phyloP scores from a whole-genome alignment of 768 basidiomycete genomes.

The Serendipita sp. region DNA sequence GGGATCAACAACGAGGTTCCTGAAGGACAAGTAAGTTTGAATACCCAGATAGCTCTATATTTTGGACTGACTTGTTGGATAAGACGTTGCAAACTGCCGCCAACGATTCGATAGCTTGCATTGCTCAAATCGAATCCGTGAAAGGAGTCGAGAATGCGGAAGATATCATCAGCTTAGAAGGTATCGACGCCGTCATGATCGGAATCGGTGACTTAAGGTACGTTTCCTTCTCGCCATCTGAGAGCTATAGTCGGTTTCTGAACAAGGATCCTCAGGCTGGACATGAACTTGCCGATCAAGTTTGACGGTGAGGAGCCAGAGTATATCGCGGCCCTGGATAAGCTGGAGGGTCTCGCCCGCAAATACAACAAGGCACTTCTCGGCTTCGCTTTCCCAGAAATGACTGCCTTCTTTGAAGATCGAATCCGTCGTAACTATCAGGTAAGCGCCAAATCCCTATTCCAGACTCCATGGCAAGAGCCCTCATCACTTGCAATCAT shows the following conservation, averaged over 20 bases:
- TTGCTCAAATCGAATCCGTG: slow-evolving; percentile 3
- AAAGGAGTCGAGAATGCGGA: slow-evolving; percentile 3
- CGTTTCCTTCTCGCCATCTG: not conserved
- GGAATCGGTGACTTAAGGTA: slow-evolving; percentile 3
- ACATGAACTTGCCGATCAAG: not conserved
- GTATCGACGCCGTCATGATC: not conserved
- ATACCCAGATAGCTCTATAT: no score
- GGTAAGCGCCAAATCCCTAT: not conserved
- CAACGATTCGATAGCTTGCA: not conserved
- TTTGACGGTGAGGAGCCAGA: not conserved
- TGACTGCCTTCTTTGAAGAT: slow-evolving; percentile 1
- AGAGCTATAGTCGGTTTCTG: not conserved
- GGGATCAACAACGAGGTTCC: not conserved
- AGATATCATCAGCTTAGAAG: not conserved
- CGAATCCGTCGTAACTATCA: not conserved
- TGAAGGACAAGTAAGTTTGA: not conserved
- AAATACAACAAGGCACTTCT: slow-evolving; percentile 5
- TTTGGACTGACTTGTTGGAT: not conserved
- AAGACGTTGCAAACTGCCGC: not conserved
- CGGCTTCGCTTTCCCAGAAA: slow-evolving; percentile 3
- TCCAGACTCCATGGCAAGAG: no score
- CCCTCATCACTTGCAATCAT: no score
- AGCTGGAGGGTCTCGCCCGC: slow-evolving; percentile 1
- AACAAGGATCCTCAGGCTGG: not conserved
- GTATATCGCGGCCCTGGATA: not conserved